Base-by-base conservation (phyloP, 768 basidiomycete species). In the Chalciporus piperatus region DNA sequence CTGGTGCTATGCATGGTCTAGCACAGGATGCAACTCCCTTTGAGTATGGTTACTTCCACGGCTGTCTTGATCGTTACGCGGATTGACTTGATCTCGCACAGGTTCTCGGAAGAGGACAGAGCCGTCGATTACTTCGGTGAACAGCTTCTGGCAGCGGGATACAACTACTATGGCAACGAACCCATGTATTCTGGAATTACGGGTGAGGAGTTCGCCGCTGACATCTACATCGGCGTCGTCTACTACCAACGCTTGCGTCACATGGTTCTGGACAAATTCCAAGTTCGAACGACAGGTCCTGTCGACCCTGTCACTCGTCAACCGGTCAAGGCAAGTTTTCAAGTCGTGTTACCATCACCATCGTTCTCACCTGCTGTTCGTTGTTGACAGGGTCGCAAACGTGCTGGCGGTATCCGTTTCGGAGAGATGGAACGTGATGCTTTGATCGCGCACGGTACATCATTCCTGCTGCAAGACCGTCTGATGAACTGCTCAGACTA, bases 361-460 rank as follows among this genome's bases (percentile, higher is more conserved):
- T 32, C 30, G 2, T 32, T 32, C 30, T 32, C 30, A 32, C 30
- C 22, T 32, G 10, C 12, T 32, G 10, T 10, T 12, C 11, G 30
- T 13, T 4, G 10, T 12, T 32, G 43, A 56, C 58, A 92, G 94
- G 97, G 97, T 50, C 89, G 97, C 54, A 98, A 98, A 81, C 89
- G 94, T 48, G 92, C 91, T 40, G 97, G 97, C 62, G 97, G 97
- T 63, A 99, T 99, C 65, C 94, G 97, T 49, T 98, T 99, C 67
- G 97, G 97, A 61, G 97, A 99, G 75, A 99, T 99, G 97, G 97
- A 99, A 71, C 89, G 97, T 47, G 97, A 99, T 67, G 97, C 97
- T 11, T 81, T 99, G 46, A 95, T 99, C 59, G 97, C 97, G 3
- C 97, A 99, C 70, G 97, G 97, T 41, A 97, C 97, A 13, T 94